Evolutionary conservation across 1,139 yeast genomes (phyloP).

Genomic region (Taiozyma sp.): DNA sequence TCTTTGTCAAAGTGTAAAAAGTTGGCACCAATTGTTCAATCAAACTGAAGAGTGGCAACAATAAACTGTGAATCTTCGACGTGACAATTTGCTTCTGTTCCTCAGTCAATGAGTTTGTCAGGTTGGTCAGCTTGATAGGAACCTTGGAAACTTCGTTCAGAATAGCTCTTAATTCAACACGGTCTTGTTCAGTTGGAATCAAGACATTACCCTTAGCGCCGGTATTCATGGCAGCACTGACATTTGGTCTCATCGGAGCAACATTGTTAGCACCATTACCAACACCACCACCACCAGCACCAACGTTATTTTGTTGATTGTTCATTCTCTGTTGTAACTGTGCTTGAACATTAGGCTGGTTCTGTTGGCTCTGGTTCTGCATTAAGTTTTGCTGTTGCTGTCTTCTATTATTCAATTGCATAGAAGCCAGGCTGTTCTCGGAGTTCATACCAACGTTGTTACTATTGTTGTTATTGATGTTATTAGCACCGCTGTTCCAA

Average conservation of each 20-base stretch:
- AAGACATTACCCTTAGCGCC: slow-evolving; percentile 8
- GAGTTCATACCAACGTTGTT: not conserved
- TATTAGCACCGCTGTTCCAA: slow-evolving; percentile 9
- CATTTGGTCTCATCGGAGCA: not conserved
- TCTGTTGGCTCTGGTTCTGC: slow-evolving; percentile 7
- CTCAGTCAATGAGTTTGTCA: slow-evolving; percentile 51
- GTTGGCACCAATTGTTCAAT: slow-evolving; percentile 76
- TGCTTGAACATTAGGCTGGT: not conserved
- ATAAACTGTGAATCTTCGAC: slow-evolving; percentile 44
- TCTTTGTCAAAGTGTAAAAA: slow-evolving; percentile 68
- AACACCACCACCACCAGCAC: not conserved
- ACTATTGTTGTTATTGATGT: not conserved
- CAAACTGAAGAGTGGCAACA: slow-evolving; percentile 59
- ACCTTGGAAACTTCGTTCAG: slow-evolving; percentile 64
- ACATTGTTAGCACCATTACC: not conserved
- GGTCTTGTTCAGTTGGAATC: slow-evolving; percentile 39
- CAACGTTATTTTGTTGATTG: slow-evolving; percentile 7
- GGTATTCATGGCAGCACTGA: slow-evolving; percentile 4
- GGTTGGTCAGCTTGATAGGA: slow-evolving; percentile 61
- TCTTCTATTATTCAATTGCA: slow-evolving; percentile 16
- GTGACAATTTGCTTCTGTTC: slow-evolving; percentile 62
- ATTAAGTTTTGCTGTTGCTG: slow-evolving; percentile 10
- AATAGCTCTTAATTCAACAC: slow-evolving; percentile 51
- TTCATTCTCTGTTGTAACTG: slow-evolving; percentile 11
- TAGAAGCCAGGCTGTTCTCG: slow-evolving; percentile 5